Evolutionary conservation across 345 rosid genomes (phyloP).

Genomic region (Hibiscus syriacus): DNA sequence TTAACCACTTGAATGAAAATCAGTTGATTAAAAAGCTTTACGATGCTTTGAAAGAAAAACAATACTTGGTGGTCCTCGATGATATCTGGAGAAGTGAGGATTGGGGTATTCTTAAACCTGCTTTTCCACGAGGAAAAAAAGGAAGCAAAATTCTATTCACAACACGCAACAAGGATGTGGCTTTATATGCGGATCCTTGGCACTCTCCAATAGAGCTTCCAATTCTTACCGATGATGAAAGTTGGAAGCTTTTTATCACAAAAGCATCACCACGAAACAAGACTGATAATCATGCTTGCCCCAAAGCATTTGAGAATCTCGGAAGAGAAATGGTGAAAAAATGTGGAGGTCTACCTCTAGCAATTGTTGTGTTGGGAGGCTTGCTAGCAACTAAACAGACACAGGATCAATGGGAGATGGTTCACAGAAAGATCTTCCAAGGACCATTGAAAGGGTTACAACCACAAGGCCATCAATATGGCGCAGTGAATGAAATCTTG

Average conservation of each 20-base stretch:
- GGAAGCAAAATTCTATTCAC: constrained; percentile 5
- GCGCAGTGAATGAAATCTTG: constrained; percentile 7
- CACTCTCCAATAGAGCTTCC: background rate
- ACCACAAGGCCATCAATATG: background rate
- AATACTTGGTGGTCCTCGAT: constrained; percentile 11
- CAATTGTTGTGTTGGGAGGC: constrained; percentile 11
- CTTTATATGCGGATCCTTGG: background rate
- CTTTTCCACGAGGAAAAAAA: background rate
- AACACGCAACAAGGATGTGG: background rate
- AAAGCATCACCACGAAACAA: background rate
- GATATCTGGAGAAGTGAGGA: constrained; percentile 8
- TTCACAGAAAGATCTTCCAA: background rate
- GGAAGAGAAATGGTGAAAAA: constrained; percentile 10
- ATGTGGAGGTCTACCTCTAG: constrained; percentile 18
- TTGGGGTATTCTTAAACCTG: background rate
- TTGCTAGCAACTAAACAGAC: background rate
- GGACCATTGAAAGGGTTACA: background rate
- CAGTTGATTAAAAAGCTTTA: background rate
- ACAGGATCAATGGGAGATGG: background rate
- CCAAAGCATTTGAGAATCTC: background rate
- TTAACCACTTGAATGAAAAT: background rate
- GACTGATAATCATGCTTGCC: background rate
- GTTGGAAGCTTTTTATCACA: background rate
- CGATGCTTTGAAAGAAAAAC: background rate
- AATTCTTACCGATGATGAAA: background rate